phyloP scores from a whole-genome alignment of 768 basidiomycete species.

The Boletus barrowsii region DNA sequence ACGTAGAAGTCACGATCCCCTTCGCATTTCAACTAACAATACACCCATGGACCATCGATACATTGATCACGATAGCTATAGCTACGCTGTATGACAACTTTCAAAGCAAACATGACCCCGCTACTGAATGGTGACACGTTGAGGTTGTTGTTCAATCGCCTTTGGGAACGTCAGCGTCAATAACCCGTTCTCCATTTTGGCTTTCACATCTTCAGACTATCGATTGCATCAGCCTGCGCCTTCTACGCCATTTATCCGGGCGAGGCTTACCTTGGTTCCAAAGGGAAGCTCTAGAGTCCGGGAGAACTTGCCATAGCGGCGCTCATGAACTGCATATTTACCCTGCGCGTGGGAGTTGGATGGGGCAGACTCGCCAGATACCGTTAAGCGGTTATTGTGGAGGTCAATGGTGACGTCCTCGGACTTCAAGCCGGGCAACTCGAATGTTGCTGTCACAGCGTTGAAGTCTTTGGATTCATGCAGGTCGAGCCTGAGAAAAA shows the following conservation, averaged over 20 bases:
- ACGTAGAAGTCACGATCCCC: too few species aligned
- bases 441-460: constrained; percentile 49
- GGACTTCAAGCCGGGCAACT: constrained; percentile 50
- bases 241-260: too few species aligned
- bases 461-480: constrained; percentile 38
- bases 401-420: constrained; percentile 45
- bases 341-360: constrained; percentile 35
- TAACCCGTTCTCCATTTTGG: constrained; percentile 41
- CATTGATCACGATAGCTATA: too few species aligned
- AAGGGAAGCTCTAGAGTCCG: constrained; percentile 42
- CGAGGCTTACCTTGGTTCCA: constrained; percentile 38
- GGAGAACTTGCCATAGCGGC: constrained; percentile 42
- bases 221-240: background rate
- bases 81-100: background rate
- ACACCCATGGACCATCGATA: too few species aligned
- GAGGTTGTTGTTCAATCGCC: constrained; percentile 37
- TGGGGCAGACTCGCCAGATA: constrained; percentile 43
- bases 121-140: constrained; percentile 32
- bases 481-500: constrained; percentile 37
- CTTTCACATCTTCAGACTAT: constrained; percentile 28
- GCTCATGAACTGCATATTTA: constrained; percentile 44
- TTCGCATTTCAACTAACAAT: too few species aligned
- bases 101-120: background rate
- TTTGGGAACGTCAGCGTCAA: constrained; percentile 47
- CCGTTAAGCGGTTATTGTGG: constrained; percentile 40